Evolutionary conservation across 108 stramenopile species (phyloP), one percentile per base, ranked within the genome.

Genomic region (Tribonema minus): DNA sequence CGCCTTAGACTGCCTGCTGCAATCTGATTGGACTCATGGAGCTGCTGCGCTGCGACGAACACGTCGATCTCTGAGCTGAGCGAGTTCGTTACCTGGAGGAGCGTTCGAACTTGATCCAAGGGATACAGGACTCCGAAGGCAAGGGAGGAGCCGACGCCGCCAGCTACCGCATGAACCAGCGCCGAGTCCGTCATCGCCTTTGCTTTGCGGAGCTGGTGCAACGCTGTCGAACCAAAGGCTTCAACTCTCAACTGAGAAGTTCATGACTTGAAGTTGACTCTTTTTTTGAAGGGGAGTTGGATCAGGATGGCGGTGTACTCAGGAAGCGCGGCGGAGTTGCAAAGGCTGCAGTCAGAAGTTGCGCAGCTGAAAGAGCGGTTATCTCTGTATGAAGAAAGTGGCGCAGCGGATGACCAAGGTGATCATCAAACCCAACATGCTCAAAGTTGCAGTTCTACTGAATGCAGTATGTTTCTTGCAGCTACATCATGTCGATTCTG

Each of bases 91-190:
- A 82, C 74, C 70, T 82, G 82, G 2, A 71, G 68, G 2, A 68
- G 62, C 1, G 68, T 61, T 23, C 82, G 66, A 7, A 82, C 68
- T 76, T 82, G 82, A 38, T 82, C 82, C 23, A 82, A 37, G 23
- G 82, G 82, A 29, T 82, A 82, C 6, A 74, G 66, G 15, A 82
- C 28, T 23, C 66, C 61, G 62, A 82, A 64, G 25, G 82, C 73
- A 15, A 82, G 12, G 12, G 67, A 54, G 35, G 61, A 46, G 2
- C 73, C 82, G 1, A 69, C 66, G 25, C 67, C 67, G 9, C 82
- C 82, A 4, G 82, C 75, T 0, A 82, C 23, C 32, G 82, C 82
- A 60, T 82, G 82, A 12, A 39, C 70, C 36, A 82, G 25, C 27
- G 79, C 68, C 0, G 67, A 36, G 46, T 20, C 20, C 15, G 15